These are phyloP conservation scores for Lasiosphaeriaceae sp. DNA, from an alignment of 495 filamentous ascomycete species.

Conservation along the genomic window DNA sequence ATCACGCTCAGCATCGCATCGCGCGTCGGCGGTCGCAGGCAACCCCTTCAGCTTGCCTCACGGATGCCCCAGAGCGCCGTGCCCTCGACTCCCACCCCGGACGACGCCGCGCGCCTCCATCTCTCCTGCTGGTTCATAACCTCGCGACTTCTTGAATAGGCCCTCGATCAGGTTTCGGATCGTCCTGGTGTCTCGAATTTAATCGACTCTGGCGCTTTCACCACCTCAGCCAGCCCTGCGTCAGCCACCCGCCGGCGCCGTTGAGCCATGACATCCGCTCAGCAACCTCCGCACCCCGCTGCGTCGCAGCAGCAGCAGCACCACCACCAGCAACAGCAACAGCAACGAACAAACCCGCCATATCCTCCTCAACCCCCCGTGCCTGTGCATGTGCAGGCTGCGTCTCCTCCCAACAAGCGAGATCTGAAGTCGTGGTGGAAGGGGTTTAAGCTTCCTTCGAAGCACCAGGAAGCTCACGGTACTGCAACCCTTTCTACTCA, in stretches of 20 bases:
- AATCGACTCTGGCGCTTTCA: background rate
- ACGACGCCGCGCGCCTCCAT: slow-evolving; percentile 8
- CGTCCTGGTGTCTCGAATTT: background rate
- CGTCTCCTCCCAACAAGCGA: slow-evolving; percentile 67
- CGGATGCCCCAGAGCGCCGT: no score
- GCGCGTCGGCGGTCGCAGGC: slow-evolving; percentile 18
- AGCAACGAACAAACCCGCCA: slow-evolving; percentile 15
- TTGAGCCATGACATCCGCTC: slow-evolving; percentile 32
- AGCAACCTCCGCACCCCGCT: slow-evolving; percentile 14
- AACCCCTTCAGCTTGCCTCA: no score
- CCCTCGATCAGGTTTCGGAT: background rate
- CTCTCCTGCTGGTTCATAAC: background rate
- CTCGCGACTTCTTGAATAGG: background rate
- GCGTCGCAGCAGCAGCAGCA: slow-evolving; percentile 19
- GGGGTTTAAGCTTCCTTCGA: slow-evolving; percentile 70
- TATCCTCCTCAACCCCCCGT: slow-evolving; percentile 15
- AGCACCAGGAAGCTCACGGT: slow-evolving; percentile 78
- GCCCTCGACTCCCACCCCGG: slow-evolving; percentile 8
- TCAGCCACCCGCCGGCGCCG: slow-evolving; percentile 16
- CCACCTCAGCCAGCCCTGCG: slow-evolving; percentile 8
- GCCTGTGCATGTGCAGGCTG: slow-evolving; percentile 23
- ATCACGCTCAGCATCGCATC: slow-evolving; percentile 10
- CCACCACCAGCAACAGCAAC: slow-evolving; percentile 7
- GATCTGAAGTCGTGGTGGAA: slow-evolving; percentile 92
- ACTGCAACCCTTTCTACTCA: slow-evolving; percentile 30